Evolutionary conservation across 148 eudicot species (phyloP).

Genomic region (Gaultheria prostrata): DNA sequence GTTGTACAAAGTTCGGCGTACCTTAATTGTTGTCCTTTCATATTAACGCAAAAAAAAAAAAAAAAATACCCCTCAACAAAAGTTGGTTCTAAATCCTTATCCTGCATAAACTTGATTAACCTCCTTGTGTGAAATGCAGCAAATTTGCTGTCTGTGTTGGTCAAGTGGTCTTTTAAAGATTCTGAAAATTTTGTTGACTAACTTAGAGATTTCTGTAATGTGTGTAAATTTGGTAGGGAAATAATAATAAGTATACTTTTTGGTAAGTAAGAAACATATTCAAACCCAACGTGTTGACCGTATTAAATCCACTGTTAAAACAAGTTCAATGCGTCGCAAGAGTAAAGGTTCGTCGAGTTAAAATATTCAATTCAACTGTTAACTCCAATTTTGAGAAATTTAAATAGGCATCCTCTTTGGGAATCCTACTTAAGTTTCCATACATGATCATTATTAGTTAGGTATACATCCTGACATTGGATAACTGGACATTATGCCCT

Average conservation of each 20-base stretch:
- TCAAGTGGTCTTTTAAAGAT: neutral
- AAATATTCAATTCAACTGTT: too few relatives aligned
- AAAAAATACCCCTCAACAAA: too few relatives aligned
- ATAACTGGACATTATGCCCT: too few relatives aligned
- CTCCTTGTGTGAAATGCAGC: neutral
- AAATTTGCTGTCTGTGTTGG: neutral
- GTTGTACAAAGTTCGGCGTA: neutral
- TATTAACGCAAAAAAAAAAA: too few relatives aligned
- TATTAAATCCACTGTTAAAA: neutral
- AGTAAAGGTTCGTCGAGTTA: too few relatives aligned
- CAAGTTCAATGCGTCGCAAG: neutral
- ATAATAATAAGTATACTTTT: neutral
- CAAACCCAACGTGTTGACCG: neutral
- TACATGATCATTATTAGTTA: too few relatives aligned
- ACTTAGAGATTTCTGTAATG: slow-evolving; percentile 1
- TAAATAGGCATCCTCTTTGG: too few relatives aligned
- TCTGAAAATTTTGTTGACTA: neutral
- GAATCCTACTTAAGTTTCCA: too few relatives aligned
- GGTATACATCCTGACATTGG: too few relatives aligned
- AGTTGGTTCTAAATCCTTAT: neutral
- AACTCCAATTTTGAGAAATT: too few relatives aligned
- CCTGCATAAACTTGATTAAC: neutral
- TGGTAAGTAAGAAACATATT: neutral
- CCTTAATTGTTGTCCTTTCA: neutral
- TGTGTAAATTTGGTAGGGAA: neutral